phyloP scores from a whole-genome alignment of 2,329 filamentous ascomycete genomes.

The Xylariaceae sp. region DNA sequence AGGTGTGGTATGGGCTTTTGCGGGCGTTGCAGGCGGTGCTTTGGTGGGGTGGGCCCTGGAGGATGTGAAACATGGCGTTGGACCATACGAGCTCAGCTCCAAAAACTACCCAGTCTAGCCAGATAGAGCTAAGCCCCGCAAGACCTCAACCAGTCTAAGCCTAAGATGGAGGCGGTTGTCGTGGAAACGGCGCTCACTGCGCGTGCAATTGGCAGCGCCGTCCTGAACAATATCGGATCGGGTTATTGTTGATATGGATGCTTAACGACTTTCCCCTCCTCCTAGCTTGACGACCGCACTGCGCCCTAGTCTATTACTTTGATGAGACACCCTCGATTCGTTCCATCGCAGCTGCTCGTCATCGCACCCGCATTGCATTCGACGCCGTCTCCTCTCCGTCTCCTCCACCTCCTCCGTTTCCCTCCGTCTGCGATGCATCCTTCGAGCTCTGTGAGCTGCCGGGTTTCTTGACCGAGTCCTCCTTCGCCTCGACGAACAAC shows the following conservation, averaged over 20 bases:
- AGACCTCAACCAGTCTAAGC: no score
- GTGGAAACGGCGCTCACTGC: slow-evolving; percentile 13
- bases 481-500: neutral
- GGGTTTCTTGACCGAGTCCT: neutral
- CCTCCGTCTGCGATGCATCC: slow-evolving; percentile 15
- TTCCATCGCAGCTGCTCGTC: slow-evolving; percentile 16
- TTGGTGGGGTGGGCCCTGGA: no score
- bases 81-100: no score
- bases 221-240: slow-evolving; percentile 14
- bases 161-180: slow-evolving; percentile 15
- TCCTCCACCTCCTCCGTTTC: slow-evolving; percentile 7
- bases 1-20: neutral
- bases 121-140: no score
- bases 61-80: slow-evolving; percentile 7
- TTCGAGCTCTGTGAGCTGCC: slow-evolving; percentile 1
- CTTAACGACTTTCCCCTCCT: slow-evolving; percentile 19
- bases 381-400: neutral
- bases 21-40: no score
- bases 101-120: no score
- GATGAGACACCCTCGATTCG: slow-evolving; percentile 13
- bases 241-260: slow-evolving; percentile 22
- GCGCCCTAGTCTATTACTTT: neutral
- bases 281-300: slow-evolving; percentile 5
- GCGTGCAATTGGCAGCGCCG: slow-evolving; percentile 2
- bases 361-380: slow-evolving; percentile 8